A percentile compares a stretch with the other conserved stretches of the same genome.
Conservation (phyloP, 306 rosid genomes). For the Datisca glomerata region DNA sequence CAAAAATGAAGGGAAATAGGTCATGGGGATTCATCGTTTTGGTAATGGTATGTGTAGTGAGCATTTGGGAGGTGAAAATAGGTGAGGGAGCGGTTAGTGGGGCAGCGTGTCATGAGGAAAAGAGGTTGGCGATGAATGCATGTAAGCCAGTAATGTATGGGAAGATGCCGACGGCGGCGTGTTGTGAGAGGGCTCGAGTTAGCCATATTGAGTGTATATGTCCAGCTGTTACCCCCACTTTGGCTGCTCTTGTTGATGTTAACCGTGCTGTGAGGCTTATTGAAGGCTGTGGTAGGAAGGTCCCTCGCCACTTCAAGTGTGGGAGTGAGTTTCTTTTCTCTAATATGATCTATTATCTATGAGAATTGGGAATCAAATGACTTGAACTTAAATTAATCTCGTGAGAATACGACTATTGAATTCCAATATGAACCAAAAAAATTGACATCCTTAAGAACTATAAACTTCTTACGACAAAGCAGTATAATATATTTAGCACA, state of each 20-base stretch:
- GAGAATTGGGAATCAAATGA: background rate
- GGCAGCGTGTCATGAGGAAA: conserved; percentile 12
- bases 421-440: too few species aligned
- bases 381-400: too few species aligned
- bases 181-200: conserved; percentile 13
- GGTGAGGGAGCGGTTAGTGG: background rate
- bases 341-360: background rate
- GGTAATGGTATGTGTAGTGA: too few species aligned
- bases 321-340: conserved; percentile 7
- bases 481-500: too few species aligned
- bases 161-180: conserved; percentile 8
- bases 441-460: too few species aligned
- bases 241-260: conserved; percentile 8
- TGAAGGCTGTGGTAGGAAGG: conserved; percentile 15
- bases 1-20: too few species aligned
- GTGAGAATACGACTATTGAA: too few species aligned
- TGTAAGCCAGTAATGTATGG: conserved; percentile 12
- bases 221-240: conserved; percentile 4
- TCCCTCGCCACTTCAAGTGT: conserved; percentile 20
- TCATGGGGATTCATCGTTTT: too few species aligned
- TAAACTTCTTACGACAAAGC: too few species aligned
- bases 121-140: conserved; percentile 1
- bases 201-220: conserved; percentile 14
- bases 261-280: conserved; percentile 12
- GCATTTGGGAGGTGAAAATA: too few species aligned